Percentiles rank a stretch among this genome's conserved stretches.
Evolutionary conservation across 2,329 filamentous ascomycete genomes (phyloP).

Genomic region (Periconia sp.): DNA sequence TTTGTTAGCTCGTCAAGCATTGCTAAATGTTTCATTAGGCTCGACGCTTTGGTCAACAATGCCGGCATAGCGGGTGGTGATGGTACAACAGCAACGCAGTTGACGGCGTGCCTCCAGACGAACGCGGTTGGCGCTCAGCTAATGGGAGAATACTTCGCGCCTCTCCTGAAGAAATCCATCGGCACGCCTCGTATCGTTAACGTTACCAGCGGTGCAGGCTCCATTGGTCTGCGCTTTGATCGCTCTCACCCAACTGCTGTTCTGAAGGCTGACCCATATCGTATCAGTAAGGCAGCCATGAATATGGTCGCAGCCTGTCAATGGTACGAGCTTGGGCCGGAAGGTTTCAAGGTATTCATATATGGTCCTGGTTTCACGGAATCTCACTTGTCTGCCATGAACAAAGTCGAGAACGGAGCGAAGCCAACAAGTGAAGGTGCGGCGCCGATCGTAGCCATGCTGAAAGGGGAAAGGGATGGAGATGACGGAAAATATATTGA

Average conservation of each 20-base stretch:
- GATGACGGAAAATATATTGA: too few relatives aligned
- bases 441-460: constrained; percentile 39
- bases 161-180: constrained; percentile 20
- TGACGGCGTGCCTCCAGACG: constrained; percentile 30
- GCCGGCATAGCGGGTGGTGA: constrained; percentile 30
- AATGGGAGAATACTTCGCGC: constrained; percentile 14
- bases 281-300: constrained; percentile 43
- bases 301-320: constrained; percentile 46
- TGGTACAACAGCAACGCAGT: constrained; percentile 17
- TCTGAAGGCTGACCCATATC: constrained; percentile 30
- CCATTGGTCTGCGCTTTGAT: constrained; percentile 33
- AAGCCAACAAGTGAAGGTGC: constrained; percentile 36
- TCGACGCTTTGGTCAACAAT: constrained; percentile 48
- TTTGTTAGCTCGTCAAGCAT: too few relatives aligned
- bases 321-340: constrained; percentile 27
- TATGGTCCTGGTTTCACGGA: constrained; percentile 45
- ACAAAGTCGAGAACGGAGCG: constrained; percentile 41
- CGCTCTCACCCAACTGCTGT: constrained; percentile 21
- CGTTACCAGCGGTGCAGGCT: constrained; percentile 37
- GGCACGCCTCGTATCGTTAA: constrained; percentile 37
- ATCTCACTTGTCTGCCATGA: constrained; percentile 31
- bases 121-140: constrained; percentile 25
- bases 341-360: constrained; percentile 41
- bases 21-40: constrained; percentile 6
- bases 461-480: constrained; percentile 41